A percentile compares a stretch with the other conserved stretches of the same genome.
Conservation (phyloP, 2,329 filamentous ascomycete genomes). For the Verticillium nubilum region DNA sequence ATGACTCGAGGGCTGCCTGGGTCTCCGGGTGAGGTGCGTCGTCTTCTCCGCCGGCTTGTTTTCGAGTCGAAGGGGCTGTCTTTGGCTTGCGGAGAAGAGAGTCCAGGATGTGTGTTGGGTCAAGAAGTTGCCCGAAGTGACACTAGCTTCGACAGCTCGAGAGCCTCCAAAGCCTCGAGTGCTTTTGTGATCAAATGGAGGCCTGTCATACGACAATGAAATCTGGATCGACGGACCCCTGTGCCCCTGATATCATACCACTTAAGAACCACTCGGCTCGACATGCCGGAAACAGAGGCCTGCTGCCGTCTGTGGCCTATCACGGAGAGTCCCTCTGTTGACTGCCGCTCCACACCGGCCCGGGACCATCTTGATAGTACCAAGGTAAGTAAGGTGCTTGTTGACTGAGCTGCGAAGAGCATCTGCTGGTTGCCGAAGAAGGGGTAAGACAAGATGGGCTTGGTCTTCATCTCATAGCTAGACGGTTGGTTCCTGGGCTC, state of each 20-base stretch:
- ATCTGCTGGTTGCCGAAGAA: too few species aligned
- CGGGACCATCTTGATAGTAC: not conserved
- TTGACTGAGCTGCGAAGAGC: not conserved
- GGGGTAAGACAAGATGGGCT: too few species aligned
- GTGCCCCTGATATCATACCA: not conserved
- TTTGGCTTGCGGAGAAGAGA: too few species aligned
- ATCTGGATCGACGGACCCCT: not conserved
- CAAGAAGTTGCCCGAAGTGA: not conserved
- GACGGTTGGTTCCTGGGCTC: too few species aligned
- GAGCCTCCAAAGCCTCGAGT: too few species aligned
- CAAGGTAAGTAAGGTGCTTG: not conserved
- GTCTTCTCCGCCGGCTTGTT: too few species aligned
- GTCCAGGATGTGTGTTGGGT: not conserved
- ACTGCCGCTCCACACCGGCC: not conserved
- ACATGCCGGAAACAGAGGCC: not conserved
- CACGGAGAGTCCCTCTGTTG: not conserved
- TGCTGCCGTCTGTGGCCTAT: not conserved
- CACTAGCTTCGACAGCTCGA: too few species aligned
- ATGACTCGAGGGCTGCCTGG: not conserved
- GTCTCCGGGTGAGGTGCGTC: too few species aligned
- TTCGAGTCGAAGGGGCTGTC: too few species aligned
- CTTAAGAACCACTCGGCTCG: not conserved
- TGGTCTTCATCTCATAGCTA: too few species aligned
- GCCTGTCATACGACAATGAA: not conserved
- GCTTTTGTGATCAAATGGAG: too few species aligned